Base-by-base conservation (phyloP, 2,329 filamentous ascomycete genomes). In the Calonectria hawksworthii region DNA sequence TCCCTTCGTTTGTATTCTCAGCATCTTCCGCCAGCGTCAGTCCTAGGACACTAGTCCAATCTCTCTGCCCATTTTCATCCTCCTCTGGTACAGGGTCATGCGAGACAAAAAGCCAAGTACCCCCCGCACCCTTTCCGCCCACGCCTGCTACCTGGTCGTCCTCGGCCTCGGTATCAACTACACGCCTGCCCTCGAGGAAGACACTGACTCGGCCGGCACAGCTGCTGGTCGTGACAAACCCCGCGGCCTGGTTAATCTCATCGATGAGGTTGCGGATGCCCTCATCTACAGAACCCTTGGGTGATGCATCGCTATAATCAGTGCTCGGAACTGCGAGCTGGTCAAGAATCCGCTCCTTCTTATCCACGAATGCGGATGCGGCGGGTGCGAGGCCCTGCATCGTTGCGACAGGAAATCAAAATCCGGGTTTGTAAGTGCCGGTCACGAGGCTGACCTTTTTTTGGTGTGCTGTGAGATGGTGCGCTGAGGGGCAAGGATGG, bases 201-300 rank as follows among this genome's bases (percentile, higher is more conserved):
- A 98, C 94, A 77, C 94, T 96, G 61, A 98, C 91, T 68, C 96
- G 89, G 0, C 96, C 96, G 2, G 95, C 94, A 83, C 96, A 99
- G 84, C 96, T 98, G 85, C 96, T 98, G 3, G 96, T 98, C 2
- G 96, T 98, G 41, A 98, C 95, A 51, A 96, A 90, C 1, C 95
- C 95, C 1, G 93, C 90, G 8, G 93, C 82, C 1, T 81, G 83
- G 84, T 99, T 99, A 83, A 99, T 93, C 78, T 94, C 92, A 66
- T 90, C 89, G 75, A 99, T 96, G 69, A 98, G 87, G 28, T 93
- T 89, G 61, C 93, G 90, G 78, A 99, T 96, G 0, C 92, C 94
- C 63, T 87, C 91, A 83, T 99, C 96, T 26, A 99, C 91, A 0
- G 93, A 94, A 21, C 96, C 96, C 86, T 98, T 98, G 3, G 96